phyloP scores from a whole-genome alignment of 2,329 filamentous ascomycete species.

The Leptosphaerulina australis region DNA sequence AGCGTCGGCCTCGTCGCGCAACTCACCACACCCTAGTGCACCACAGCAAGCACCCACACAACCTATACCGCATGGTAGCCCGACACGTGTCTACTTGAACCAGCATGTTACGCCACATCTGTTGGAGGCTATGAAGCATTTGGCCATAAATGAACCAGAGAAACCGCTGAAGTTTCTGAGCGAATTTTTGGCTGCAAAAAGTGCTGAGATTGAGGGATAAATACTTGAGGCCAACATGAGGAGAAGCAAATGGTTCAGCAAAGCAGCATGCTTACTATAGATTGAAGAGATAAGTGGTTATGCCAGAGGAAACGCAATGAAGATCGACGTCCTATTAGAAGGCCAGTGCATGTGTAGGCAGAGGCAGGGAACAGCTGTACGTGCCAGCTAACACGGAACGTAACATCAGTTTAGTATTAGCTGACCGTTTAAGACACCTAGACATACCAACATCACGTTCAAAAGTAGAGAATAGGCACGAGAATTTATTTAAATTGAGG shows the following conservation, averaged over 20 bases:
- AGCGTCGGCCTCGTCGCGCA: slow-evolving; percentile 38
- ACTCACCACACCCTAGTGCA: slow-evolving; percentile 43
- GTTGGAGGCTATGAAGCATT: slow-evolving; percentile 59
- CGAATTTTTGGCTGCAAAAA: slow-evolving; percentile 56
- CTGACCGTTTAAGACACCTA: no score
- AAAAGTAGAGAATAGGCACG: slow-evolving; percentile 16
- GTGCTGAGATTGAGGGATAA: slow-evolving; percentile 55
- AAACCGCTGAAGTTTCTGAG: slow-evolving; percentile 58
- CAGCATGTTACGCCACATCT: slow-evolving; percentile 57
- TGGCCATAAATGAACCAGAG: slow-evolving; percentile 58
- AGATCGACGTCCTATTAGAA: no score
- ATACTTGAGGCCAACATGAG: no score
- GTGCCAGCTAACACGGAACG: neutral
- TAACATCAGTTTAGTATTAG: slow-evolving; percentile 7
- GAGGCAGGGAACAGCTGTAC: neutral
- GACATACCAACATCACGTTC: slow-evolving; percentile 16
- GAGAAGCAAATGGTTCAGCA: neutral
- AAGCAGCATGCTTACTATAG: slow-evolving; percentile 1
- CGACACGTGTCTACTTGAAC: slow-evolving; percentile 58
- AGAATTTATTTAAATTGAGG: slow-evolving; percentile 33
- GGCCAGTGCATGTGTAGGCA: neutral
- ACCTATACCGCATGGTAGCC: slow-evolving; percentile 55
- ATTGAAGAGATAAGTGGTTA: slow-evolving; percentile 11
- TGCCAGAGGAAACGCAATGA: no score
- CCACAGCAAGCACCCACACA: slow-evolving; percentile 39